These are phyloP conservation scores for Plasmodium gaboni DNA, from an alignment of 169 alveolate genomes.

Conservation along the genomic window DNA sequence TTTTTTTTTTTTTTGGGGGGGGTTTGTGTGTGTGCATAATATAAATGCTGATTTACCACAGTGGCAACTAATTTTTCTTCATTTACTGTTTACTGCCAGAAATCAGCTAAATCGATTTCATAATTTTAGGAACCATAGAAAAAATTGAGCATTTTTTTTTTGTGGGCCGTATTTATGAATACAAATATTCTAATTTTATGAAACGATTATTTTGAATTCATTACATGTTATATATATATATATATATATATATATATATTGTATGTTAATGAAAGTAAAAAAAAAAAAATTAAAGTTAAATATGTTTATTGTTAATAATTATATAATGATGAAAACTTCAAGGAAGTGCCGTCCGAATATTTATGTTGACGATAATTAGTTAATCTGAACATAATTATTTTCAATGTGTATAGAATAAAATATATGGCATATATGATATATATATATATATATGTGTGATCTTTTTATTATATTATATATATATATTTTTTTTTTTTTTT, in stretches of 20 bases:
- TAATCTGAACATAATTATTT: slow-evolving; percentile 71
- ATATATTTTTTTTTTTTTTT: not conserved
- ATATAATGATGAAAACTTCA: slow-evolving; percentile 66
- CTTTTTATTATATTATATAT: not conserved
- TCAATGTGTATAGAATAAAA: slow-evolving; percentile 7
- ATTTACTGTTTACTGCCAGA: slow-evolving; percentile 50
- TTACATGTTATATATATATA: not conserved
- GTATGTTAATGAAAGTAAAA: slow-evolving; percentile 16
- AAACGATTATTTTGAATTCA: not conserved
- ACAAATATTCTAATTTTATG: slow-evolving; percentile 7
- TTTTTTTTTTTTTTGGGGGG: too few species aligned
- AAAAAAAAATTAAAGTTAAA: not conserved
- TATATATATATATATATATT: not conserved
- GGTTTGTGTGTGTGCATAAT: too few species aligned
- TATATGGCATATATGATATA: too few species aligned
- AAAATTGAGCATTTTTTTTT: slow-evolving; percentile 36
- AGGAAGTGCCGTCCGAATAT: slow-evolving; percentile 78
- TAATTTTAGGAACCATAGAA: slow-evolving; percentile 75
- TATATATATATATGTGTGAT: not conserved
- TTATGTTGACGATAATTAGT: slow-evolving; percentile 50
- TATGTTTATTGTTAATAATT: slow-evolving; percentile 62
- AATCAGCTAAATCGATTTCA: slow-evolving; percentile 68
- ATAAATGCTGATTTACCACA: slow-evolving; percentile 64
- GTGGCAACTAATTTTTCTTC: slow-evolving; percentile 17
- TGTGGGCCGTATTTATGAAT: slow-evolving; percentile 74